Percentiles rank a stretch among this genome's conserved stretches.
phyloP scores from a whole-genome alignment of 495 filamentous ascomycete genomes.

The Xylaria scruposa region DNA sequence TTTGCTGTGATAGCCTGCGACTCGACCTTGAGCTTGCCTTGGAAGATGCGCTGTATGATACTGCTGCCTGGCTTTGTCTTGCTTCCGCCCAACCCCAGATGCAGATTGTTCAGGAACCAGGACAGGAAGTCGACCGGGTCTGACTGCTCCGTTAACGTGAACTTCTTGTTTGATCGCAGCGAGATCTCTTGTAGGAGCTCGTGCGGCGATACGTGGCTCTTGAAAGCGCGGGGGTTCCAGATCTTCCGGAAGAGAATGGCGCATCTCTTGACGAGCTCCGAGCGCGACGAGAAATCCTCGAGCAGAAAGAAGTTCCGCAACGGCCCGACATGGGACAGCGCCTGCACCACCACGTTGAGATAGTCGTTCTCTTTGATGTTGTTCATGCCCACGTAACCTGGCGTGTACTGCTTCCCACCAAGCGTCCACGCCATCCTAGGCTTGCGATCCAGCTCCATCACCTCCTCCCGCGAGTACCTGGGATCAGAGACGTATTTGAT shows the following conservation, averaged over 20 bases:
- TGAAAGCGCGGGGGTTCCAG: conserved; percentile 98
- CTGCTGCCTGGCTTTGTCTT: conserved; percentile 81
- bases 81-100: conserved; percentile 88
- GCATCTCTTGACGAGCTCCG: conserved; percentile 75
- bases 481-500: conserved; percentile 99
- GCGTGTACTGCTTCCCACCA: conserved; percentile 80
- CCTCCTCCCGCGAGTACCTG: conserved; percentile 78
- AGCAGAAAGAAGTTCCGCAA: conserved; percentile 93
- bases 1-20: conserved; percentile 93
- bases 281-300: conserved; percentile 66
- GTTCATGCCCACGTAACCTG: conserved; percentile 98
- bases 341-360: conserved; percentile 94
- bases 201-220: conserved; percentile 95
- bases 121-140: conserved; percentile 96
- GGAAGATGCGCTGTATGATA: conserved; percentile 90
- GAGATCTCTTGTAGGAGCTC: conserved; percentile 96
- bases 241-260: conserved; percentile 93
- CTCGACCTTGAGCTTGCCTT: conserved; percentile 89
- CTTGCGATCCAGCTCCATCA: conserved; percentile 79
- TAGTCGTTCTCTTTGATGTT: conserved; percentile 99
- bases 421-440: conserved; percentile 79
- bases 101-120: conserved; percentile 96
- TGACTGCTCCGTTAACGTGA: conserved; percentile 87
- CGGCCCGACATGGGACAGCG: conserved; percentile 86
- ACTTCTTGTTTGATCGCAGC: conserved; percentile 86